These are phyloP conservation scores for Talaromyces marneffei DNA, from an alignment of 2,329 filamentous ascomycete genomes.

Conservation along the genomic window DNA sequence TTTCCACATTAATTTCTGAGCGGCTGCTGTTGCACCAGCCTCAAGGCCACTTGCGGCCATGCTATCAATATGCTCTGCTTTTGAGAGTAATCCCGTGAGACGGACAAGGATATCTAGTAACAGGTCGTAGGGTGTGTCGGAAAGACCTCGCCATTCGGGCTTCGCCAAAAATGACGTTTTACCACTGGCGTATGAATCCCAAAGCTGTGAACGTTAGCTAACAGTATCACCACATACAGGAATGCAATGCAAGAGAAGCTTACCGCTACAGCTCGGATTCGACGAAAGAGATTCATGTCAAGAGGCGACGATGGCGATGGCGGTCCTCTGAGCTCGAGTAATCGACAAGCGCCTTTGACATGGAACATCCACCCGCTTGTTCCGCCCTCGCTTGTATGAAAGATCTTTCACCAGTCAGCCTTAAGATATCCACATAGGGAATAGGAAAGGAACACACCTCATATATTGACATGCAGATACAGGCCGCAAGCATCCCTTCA, in stretches of 20 bases:
- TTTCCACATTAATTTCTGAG: conserved; percentile 5
- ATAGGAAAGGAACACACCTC: conserved; percentile 2
- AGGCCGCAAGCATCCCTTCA: conserved; percentile 11
- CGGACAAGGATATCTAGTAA: conserved; percentile 13
- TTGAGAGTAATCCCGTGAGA: conserved; percentile 8
- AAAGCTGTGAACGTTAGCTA: conserved; percentile 8
- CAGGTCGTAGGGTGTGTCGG: conserved; percentile 12
- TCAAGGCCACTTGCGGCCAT: neutral
- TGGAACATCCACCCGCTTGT: conserved; percentile 15
- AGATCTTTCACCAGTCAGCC: conserved; percentile 3
- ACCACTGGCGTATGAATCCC: conserved; percentile 13
- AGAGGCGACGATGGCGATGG: conserved; percentile 11
- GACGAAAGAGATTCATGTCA: conserved; percentile 15
- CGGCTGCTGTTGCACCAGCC: neutral
- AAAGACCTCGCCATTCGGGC: conserved; percentile 13
- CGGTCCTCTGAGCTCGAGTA: conserved; percentile 12
- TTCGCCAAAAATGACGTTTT: conserved; percentile 12
- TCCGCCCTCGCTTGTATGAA: conserved; percentile 9
- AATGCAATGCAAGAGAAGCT: neutral
- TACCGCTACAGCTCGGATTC: conserved; percentile 15
- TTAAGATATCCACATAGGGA: neutral
- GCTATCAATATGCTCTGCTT: conserved; percentile 12
- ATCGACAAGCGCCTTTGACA: conserved; percentile 12
- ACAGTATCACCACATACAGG: neutral
- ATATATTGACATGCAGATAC: conserved; percentile 14